Base-by-base conservation (phyloP, 805 yeast species). In the Kuraishia molischiana region DNA sequence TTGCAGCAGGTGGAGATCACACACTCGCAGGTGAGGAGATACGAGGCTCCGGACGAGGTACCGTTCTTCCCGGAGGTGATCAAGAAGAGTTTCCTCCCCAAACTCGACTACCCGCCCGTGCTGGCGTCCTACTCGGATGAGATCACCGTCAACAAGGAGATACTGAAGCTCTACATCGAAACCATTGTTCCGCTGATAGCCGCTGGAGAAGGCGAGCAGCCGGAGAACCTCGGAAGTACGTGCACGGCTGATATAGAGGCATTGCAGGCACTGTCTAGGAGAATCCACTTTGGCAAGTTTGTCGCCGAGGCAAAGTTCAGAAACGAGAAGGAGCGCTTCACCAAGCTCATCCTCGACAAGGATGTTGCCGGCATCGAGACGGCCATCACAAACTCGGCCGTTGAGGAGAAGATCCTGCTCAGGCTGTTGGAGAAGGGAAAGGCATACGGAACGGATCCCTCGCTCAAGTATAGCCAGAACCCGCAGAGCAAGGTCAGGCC, bases 211-310 rank as follows among this genome's bases (percentile, higher is more conserved):
- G 81, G 85, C 2, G 94, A 87, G 40, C 94, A 87, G 51, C 63
- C 68, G 31, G 96, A 87, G 53, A 92, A 89, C 58, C 66, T 77
- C 39, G 98, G 98, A 1, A 81, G 95, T 20, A 85, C 92, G 29
- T 79, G 95, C 3, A 64, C 77, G 29, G 68, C 85, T 44, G 98
- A 92, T 54, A 83, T 90, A 40, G 95, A 84, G 47, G 76, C 83
- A 46, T 67, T 92, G 46, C 96, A 92, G 58, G 80, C 95, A 4
- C 62, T 92, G 33, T 83, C 95, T 6, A 70, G 98, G 51, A 72
- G 98, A 54, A 85, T 92, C 48, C 98, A 92, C 61, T 92, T 90
- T 61, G 98, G 98, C 36, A 85, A 84, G 60, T 92, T 90, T 66
- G 98, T 92, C 8, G 98, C 98, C 4, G 98, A 92, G 57, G 83